Base-by-base conservation (phyloP, 192 early-diverging fungal species). In the Jimgerdemannia flammicorona region DNA sequence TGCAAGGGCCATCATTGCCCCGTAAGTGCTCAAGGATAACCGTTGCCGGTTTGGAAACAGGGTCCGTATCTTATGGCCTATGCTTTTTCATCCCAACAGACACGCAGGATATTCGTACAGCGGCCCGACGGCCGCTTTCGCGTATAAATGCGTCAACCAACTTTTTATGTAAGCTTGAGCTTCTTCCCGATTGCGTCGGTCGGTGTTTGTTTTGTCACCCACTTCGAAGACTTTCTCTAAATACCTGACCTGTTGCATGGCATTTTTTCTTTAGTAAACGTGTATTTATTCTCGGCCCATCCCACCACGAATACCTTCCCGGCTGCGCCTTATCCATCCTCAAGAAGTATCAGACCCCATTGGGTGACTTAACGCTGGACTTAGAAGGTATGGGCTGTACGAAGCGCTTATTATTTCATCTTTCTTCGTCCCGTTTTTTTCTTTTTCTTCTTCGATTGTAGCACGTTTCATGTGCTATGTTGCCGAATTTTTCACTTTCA, bases 101-200 rank as follows among this genome's bases (percentile, higher is more conserved):
- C 97, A 99, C 80, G 97, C 97, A 0, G 97, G 97, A 9, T 95
- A 92, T 73, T 87, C 91, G 9, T 98, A 96, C 78, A 93, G 92
- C 79, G 96, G 96, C 3, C 90, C 91, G n/a, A 90, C 94, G 4
- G 96, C 96, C 0, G 97, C 96, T 3, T 95, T 88, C 77, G 96
- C 94, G 4, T 99, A 96, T 81, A 86, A 88, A 71, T 89, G 88
- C 69, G 4, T n/a, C 64, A n/a, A 29, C 40, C 70, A 44, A 71
- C 19, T 66, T 3, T 68, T 64, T 3, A 29, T 86, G 68, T 42
- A 14, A 42, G 68, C 14, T 6, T 2, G 68, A 10, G 68, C 41
- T 42, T 43, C 44, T 43, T 14, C 14, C 19, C 19, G n/a, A 66
- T 19, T n/a, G n/a, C n/a, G 65, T 66, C 65, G 65, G 19, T 66